phyloP scores from a whole-genome alignment of 2,329 filamentous ascomycete species.

The Fusarium albosuccineum region DNA sequence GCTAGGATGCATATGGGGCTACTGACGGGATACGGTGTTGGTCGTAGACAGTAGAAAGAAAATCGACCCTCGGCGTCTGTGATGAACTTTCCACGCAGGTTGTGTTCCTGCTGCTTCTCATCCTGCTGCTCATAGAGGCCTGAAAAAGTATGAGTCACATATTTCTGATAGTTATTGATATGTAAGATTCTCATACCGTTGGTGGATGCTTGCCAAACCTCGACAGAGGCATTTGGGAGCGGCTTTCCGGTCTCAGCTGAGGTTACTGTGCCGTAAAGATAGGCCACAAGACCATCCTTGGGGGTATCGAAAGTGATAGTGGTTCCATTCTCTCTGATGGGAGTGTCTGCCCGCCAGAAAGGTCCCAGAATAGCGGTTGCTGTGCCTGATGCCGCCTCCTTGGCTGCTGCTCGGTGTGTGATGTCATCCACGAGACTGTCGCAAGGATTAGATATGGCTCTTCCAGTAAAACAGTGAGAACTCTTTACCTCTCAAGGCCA shows the following conservation, averaged over 20 bases:
- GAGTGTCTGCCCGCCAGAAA: constrained; percentile 83
- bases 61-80: constrained; percentile 76
- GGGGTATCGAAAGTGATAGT: constrained; percentile 71
- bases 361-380: constrained; percentile 86
- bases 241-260: constrained; percentile 72
- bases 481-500: constrained; percentile 74
- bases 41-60: constrained; percentile 70
- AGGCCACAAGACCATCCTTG: constrained; percentile 64
- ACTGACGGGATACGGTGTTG: constrained; percentile 66
- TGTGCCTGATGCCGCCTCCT: constrained; percentile 65
- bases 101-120: constrained; percentile 76
- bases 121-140: constrained; percentile 80
- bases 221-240: constrained; percentile 74
- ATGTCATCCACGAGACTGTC: constrained; percentile 81
- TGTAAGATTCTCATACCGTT: constrained; percentile 62
- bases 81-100: constrained; percentile 78
- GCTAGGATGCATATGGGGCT: constrained; percentile 14
- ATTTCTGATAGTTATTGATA: fast-evolving
- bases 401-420: constrained; percentile 71
- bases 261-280: constrained; percentile 73
- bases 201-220: constrained; percentile 84
- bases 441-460: neutral
- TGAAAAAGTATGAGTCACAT: constrained; percentile 21
- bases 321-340: constrained; percentile 75
- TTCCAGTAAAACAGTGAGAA: neutral